phyloP scores from a whole-genome alignment of 441 rosid genomes.

The Gossypium gossypioides region DNA sequence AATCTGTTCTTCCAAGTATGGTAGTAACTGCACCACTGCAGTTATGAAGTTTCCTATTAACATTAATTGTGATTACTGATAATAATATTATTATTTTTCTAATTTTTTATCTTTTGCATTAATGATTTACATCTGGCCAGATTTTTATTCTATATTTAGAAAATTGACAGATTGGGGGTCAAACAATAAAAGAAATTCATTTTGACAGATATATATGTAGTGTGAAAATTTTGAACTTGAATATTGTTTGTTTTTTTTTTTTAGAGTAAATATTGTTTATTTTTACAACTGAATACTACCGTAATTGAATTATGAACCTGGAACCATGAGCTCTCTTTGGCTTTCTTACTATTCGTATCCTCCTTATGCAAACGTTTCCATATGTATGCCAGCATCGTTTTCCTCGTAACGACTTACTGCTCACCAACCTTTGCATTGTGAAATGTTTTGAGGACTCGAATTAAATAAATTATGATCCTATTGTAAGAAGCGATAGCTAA shows the following conservation, averaged over 20 bases:
- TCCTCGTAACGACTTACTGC: background rate
- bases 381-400: background rate
- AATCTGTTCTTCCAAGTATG: background rate
- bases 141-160: conserved; percentile 8
- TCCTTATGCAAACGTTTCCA: background rate
- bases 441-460: background rate
- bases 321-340: background rate
- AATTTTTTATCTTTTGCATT: background rate
- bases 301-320: background rate
- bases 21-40: background rate
- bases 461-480: background rate
- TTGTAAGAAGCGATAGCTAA: background rate
- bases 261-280: background rate
- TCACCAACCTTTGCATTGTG: background rate
- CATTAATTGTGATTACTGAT: background rate
- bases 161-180: background rate
- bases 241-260: background rate
- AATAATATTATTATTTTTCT: background rate
- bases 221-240: background rate
- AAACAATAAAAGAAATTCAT: background rate
- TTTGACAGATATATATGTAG: background rate
- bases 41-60: background rate
- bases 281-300: background rate
- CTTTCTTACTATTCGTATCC: background rate
- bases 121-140: background rate